Evolutionary conservation across 2,329 filamentous ascomycete species (phyloP), one percentile per base, ranked within the genome.

Genomic region (Harringtonia aguacate): DNA sequence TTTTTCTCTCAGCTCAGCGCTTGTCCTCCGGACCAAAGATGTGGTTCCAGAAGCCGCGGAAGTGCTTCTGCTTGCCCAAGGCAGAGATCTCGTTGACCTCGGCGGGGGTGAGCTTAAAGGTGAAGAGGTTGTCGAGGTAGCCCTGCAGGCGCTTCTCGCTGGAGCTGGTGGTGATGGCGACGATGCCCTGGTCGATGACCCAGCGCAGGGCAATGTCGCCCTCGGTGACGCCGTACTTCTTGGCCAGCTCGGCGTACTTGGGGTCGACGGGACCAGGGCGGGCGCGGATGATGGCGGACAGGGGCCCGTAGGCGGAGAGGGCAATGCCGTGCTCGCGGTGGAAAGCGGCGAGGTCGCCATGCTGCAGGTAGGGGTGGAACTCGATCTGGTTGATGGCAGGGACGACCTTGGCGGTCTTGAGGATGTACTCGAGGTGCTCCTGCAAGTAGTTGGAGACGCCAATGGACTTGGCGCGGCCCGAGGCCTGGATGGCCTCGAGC

Each of bases 311-410:
- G 9, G 72, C 71, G 7, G 69, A 62, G 3, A 73, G 58, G 4
- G 73, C 70, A 49, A 85, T 83, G 44, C 65, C 60, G 54, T 81
- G 64, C 54, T 71, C 60, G 52, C 68, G 68, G 58, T 72, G 73
- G 61, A 74, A 84, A 15, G 66, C 61, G 28, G 84, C 44, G 13
- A 84, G 65, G 46, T 70, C 66, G 7, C 67, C 68, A 57, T 83
- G 81, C 61, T 84, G 81, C 41, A 84, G 67, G 58, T 86, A 86
- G 0, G 85, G 84, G 61, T 92, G 83, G 56, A 76, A 80, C 66
- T 90, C 85, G 56, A 90, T 84, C 69, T 92, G 85, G 65, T 90
- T 89, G 49, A 84, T 73, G 8, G 75, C 79, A 1, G 86, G 86
- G 4, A 67, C 58, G 48, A 83, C 59, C 52, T 71, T 73, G 41